Base-by-base conservation (phyloP, 768 basidiomycete species). In the Royoungia palumana region DNA sequence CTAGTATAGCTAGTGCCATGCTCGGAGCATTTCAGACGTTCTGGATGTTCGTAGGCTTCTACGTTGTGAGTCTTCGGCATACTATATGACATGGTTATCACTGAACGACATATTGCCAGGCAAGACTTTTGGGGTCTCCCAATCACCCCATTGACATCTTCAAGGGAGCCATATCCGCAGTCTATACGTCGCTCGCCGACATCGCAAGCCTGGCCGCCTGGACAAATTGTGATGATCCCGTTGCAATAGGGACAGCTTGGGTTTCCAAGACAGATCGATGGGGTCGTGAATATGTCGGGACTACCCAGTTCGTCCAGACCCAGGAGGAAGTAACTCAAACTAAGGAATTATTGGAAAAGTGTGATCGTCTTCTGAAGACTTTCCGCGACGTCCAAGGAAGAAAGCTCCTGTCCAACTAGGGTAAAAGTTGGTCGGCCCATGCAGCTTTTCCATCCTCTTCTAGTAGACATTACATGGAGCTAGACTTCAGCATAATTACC, bases 141-240 rank as follows among this genome's bases (percentile, higher is more conserved):
- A 69, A 86, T 58, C 87, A 89, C 56, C 70, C 81, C 13, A 85
- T 89, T 40, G 56, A 63, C 0, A 63, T 81, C 7, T 79, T 75
- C 68, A 83, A 83, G 59, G 83, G 82, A 10, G 85, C 89, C 5
- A 70, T 87, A 50, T 75, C 85, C 7, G 75, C 80, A 2, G 80
- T 84, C 6, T 79, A 91, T 62, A 62, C 85, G n/a, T 70, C 77
- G 0, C 77, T 93, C n/a, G 77, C 77, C 14, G 78, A 82, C 3
- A 53, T 82, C 1, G 56, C 69, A 19, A 76, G 72, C 57, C 64
- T 87, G 51, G 74, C 81, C 19, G 59, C 19, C 16, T 27, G 50
- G 17, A 30, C 44, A 10, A 50, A 53, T 35, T 40, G 60, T 27
- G 51, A 52, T 39, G 47, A 59, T 30, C 53, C 52, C 41, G 46